Evolutionary conservation across 1,284 basidiomycete species (phyloP).

Genomic region (Meira nashicola): DNA sequence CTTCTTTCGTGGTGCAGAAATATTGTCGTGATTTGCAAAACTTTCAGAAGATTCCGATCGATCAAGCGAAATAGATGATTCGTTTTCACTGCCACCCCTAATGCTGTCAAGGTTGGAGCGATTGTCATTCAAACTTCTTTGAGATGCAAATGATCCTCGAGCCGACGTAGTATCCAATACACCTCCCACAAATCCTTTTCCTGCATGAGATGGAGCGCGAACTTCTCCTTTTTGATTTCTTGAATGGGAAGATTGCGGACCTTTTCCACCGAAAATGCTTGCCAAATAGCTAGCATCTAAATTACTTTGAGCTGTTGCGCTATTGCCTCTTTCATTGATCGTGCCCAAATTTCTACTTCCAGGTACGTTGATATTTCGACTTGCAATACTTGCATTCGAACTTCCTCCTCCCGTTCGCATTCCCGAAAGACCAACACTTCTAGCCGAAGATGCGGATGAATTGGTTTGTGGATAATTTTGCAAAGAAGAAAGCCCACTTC

Average conservation of each 20-base stretch:
- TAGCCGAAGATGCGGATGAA: not conserved
- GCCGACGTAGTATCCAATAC: too few relatives aligned
- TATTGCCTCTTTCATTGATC: not conserved
- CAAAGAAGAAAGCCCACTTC: conserved; percentile 10
- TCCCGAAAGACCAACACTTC: too few relatives aligned
- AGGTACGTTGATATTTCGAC: not conserved
- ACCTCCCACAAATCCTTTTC: too few relatives aligned
- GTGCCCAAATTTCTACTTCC: not conserved
- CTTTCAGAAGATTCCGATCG: too few relatives aligned
- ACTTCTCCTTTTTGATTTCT: conserved; percentile 15
- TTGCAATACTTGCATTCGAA: too few relatives aligned
- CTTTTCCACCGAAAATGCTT: conserved; percentile 35
- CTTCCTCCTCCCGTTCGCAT: too few relatives aligned
- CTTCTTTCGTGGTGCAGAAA: conserved; percentile 2
- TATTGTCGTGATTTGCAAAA: not conserved
- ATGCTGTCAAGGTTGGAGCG: too few relatives aligned
- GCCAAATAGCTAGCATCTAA: conserved; percentile 37
- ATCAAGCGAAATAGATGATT: too few relatives aligned
- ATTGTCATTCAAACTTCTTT: too few relatives aligned
- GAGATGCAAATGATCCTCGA: too few relatives aligned
- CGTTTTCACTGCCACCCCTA: too few relatives aligned
- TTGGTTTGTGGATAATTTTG: conserved; percentile 15
- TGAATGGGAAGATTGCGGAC: conserved; percentile 8
- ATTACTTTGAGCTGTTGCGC: conserved; percentile 18
- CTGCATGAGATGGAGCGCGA: not conserved